A percentile compares a stretch with the other conserved stretches of the same genome.
phyloP scores from a whole-genome alignment of 1,284 basidiomycete genomes.

The Entoloma clypeatum region DNA sequence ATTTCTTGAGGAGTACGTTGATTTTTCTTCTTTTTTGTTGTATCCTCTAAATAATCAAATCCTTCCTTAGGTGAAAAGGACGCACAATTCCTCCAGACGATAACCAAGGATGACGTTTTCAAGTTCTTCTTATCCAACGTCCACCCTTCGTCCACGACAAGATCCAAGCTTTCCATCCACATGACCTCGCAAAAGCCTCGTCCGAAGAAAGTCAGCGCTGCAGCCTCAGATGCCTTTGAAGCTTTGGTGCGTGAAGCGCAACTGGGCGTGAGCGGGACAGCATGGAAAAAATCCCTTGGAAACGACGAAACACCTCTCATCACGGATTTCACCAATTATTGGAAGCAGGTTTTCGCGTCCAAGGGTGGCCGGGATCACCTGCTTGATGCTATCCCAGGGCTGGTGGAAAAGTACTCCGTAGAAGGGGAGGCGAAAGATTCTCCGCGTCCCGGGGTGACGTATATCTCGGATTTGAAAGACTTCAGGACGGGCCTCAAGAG shows the following conservation, averaged over 20 bases:
- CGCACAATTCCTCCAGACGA: constrained; percentile 54
- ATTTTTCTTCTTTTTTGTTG: constrained; percentile 3
- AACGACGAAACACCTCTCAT: constrained; percentile 38
- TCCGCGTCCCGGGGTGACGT: constrained; percentile 49
- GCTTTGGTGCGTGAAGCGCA: constrained; percentile 48
- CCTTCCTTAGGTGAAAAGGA: constrained; percentile 56
- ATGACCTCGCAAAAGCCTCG: constrained; percentile 66
- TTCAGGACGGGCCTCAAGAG: constrained; percentile 66
- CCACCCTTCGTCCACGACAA: constrained; percentile 64
- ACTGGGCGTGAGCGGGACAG: constrained; percentile 50
- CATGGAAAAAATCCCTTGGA: constrained; percentile 55
- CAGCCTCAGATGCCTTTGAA: constrained; percentile 66
- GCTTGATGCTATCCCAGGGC: constrained; percentile 46
- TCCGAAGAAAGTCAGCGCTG: constrained; percentile 58
- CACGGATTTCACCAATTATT: constrained; percentile 41
- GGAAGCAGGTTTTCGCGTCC: constrained; percentile 33
- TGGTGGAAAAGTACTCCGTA: constrained; percentile 52
- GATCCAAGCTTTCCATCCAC: constrained; percentile 83
- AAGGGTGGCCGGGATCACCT: constrained; percentile 36
- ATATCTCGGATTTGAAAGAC: constrained; percentile 62
- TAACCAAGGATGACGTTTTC: constrained; percentile 80
- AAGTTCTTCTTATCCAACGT: constrained; percentile 69
- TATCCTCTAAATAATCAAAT: constrained; percentile 8
- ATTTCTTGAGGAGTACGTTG: constrained; percentile 56
- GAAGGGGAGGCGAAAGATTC: constrained; percentile 47